Evolutionary conservation across 164 flowering plant genomes (phyloP), one percentile per base, ranked within the genome.

Genomic region (Vitis vinifera): DNA sequence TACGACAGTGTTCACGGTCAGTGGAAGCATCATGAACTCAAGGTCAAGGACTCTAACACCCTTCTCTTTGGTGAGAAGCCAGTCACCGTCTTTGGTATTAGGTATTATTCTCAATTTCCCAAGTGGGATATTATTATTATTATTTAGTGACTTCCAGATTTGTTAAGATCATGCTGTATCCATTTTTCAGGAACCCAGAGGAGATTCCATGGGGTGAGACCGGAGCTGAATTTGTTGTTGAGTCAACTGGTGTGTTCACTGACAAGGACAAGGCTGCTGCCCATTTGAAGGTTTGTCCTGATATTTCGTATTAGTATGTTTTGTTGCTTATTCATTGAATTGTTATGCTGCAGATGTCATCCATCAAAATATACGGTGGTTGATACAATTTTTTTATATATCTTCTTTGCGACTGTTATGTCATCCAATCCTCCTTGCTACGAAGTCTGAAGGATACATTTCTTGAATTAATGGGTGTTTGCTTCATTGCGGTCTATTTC

Each of bases 1-100:
- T 93, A 93, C 67, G 98, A 93, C 71, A 84, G 77, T 76, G 93
- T 87, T 62, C 94, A 93, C 51, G 98, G 98, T 16, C 89, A 79
- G 55, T 91, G 94, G 94, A 92, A 91, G 76, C 87, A 91, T 37
- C 70, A 79, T 50, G 95, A 90, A 11, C 11, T 91, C 15, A 88
- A 81, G 75, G 85, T 90, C 16, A 83, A 84, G 88, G 98, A 93
- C 67, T 63, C 79, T 0, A 90, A 93, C 68, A 90, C 97, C 17
- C 91, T 93, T 78, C 93, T 91, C 63, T 91, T 93, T 70, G 97
- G 90, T 16, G 91, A 86, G 72, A 88, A 86, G 76, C 68, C 88
- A 23, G 97, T 93, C 17, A 44, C 89, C 29, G 91, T 93, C 11
- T 91, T 93, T 50, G 97, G 90, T 14, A 3, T 68, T 64, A 91